A percentile compares a stretch with the other conserved stretches of the same genome.
phyloP scores from a whole-genome alignment of 208 protist species.

The Leishmania tropica region DNA sequence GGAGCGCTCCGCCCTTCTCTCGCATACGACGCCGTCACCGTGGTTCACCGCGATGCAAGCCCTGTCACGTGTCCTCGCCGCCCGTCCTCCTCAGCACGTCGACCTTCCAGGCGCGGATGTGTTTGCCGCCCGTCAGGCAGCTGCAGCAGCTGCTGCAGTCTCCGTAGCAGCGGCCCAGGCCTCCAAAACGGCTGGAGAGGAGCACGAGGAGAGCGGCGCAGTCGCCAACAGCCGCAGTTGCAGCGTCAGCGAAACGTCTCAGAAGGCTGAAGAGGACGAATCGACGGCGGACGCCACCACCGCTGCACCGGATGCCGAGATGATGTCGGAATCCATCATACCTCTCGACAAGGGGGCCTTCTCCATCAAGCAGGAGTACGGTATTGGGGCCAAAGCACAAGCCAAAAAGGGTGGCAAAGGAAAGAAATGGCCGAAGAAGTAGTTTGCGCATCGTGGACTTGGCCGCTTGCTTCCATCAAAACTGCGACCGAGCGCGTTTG shows the following conservation, averaged over 20 bases:
- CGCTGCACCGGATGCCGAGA: neutral
- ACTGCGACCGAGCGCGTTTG: neutral
- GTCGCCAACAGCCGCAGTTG: slow-evolving; percentile 9
- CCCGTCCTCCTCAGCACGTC: slow-evolving; percentile 33
- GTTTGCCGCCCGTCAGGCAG: slow-evolving; percentile 25
- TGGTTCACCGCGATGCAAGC: slow-evolving; percentile 68
- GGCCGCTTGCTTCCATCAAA: no score
- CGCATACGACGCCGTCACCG: slow-evolving; percentile 36
- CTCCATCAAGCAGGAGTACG: slow-evolving; percentile 34
- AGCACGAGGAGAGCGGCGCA: no score
- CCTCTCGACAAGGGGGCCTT: slow-evolving; percentile 22
- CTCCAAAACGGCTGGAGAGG: neutral
- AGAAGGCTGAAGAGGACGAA: neutral
- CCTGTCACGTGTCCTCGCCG: slow-evolving; percentile 41
- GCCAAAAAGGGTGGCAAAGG: slow-evolving; percentile 6
- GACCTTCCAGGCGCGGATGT: slow-evolving; percentile 67
- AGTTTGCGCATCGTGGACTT: neutral
- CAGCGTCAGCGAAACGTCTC: slow-evolving; percentile 7
- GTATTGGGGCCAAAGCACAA: slow-evolving; percentile 18
- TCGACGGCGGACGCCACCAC: neutral
- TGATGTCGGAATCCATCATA: neutral
- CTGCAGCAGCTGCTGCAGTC: slow-evolving; percentile 8
- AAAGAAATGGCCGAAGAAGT: neutral
- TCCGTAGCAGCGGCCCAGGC: neutral
- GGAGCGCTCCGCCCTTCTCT: slow-evolving; percentile 12